Evolutionary conservation across 768 basidiomycete genomes (phyloP).

Genomic region (Leccinum longicurvipes): DNA sequence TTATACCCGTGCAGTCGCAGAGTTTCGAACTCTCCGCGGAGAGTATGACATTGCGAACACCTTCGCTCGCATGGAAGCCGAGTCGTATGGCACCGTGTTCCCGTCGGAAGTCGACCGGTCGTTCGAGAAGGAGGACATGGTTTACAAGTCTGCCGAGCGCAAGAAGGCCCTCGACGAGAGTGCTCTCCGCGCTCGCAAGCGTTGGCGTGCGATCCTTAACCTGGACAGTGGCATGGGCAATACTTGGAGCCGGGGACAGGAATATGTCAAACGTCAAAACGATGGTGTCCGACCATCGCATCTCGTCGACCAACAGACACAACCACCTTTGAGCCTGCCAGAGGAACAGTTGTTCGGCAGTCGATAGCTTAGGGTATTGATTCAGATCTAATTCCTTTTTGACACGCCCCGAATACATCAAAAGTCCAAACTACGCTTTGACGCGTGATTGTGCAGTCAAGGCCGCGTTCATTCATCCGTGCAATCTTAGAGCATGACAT

Average conservation of each 20-base stretch:
- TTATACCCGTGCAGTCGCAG: constrained; percentile 73
- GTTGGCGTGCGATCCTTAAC: constrained; percentile 70
- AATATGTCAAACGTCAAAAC: constrained; percentile 72
- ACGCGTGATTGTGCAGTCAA: constrained; percentile 75
- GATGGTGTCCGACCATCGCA: constrained; percentile 67
- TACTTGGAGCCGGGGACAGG: constrained; percentile 69
- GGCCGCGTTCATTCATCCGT: constrained; percentile 87
- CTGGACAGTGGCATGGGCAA: constrained; percentile 36
- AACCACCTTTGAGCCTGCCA: constrained; percentile 20
- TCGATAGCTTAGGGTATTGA: constrained; percentile 12
- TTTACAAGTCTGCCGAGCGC: constrained; percentile 56
- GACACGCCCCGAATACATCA: constrained; percentile 11
- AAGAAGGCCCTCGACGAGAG: constrained; percentile 57
- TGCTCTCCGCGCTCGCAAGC: constrained; percentile 62
- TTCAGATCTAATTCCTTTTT: background rate
- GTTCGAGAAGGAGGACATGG: constrained; percentile 59
- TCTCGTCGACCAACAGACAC: constrained; percentile 43
- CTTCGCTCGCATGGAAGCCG: constrained; percentile 79
- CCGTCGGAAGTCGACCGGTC: constrained; percentile 58
- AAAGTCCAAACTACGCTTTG: constrained; percentile 35
- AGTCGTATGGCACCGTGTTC: constrained; percentile 67
- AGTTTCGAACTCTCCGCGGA: constrained; percentile 86
- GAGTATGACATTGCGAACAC: constrained; percentile 75
- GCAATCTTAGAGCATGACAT: constrained; percentile 80
- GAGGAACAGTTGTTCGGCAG: constrained; percentile 18